Evolutionary conservation across 176 grass and related monocot species (phyloP), one percentile per base, ranked within the genome.

Genomic region (Carex parvula): DNA sequence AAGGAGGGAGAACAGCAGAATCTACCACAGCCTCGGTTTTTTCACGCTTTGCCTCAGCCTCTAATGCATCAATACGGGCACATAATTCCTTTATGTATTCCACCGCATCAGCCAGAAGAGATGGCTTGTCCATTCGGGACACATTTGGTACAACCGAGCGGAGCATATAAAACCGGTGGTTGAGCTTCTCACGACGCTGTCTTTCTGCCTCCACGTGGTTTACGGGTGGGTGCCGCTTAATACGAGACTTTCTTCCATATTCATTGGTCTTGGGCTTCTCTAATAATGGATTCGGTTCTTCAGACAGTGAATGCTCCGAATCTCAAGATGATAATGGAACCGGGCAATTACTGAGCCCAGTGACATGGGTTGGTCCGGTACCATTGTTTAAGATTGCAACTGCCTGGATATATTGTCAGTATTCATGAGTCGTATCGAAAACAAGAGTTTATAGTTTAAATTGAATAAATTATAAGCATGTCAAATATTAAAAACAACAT

Each of bases 201-300:
- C 93, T 85, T 82, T 95, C 94, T 39, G 94, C 89, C 84, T 96
- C 94, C n/a, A 97, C 89, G 26, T 97, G 94, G 83, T 81, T 87
- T 8, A 90, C 74, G 39, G 88, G 88, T 2, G 84, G 81, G 1
- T 89, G 72, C 8, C 14, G 33, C 24, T 74, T 41, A 2, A 66
- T 84, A 0, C 89, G 83, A 2, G 72, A 87, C 62, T 91, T 92
- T 78, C 89, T 71, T 1, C 87, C 83, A 0, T 85, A 77, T 67
- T 85, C 83, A 68, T 88, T 91, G 8, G 87, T 62, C 18, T 61
- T 42, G 21, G 64, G 77, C n/a, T 78, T 77, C 70, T 46, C 70
- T 46, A 52, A 73, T 20, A 46, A 8, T 64, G 21, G 8, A 42
- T 81, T 35, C 14, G 18, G 11, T 12, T 48, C 67, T 10, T 84